These are phyloP conservation scores for Neurospora discreta DNA, from an alignment of 495 filamentous ascomycete species.

Conservation along the genomic window DNA sequence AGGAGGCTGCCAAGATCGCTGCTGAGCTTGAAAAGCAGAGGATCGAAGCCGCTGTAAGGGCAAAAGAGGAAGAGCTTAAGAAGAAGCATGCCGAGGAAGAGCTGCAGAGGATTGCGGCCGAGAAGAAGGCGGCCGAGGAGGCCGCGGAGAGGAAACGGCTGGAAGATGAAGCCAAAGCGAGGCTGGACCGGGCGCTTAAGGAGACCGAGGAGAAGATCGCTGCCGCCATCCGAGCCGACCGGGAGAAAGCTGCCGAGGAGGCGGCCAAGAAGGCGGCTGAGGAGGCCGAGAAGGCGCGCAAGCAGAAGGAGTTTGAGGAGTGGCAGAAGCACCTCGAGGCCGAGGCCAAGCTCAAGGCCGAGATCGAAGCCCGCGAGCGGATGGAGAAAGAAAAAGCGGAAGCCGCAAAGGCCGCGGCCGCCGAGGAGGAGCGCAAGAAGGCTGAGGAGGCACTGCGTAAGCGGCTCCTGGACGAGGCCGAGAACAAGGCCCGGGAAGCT, in stretches of 20 bases:
- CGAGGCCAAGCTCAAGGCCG: slow-evolving; percentile 34
- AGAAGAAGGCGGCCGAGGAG: slow-evolving; percentile 23
- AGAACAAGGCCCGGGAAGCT: slow-evolving; percentile 8
- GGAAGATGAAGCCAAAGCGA: slow-evolving; percentile 32
- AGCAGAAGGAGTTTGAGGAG: slow-evolving; percentile 35
- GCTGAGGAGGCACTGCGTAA: slow-evolving; percentile 16
- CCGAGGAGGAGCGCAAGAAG: slow-evolving; percentile 19
- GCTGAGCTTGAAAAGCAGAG: slow-evolving; percentile 14
- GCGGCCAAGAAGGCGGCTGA: slow-evolving; percentile 30
- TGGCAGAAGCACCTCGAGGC: slow-evolving; percentile 32
- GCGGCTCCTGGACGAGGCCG: neutral
- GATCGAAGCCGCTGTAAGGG: slow-evolving; percentile 23
- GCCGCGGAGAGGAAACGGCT: slow-evolving; percentile 13
- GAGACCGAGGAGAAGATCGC: slow-evolving; percentile 32
- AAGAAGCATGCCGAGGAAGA: slow-evolving; percentile 22
- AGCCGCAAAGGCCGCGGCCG: slow-evolving; percentile 23
- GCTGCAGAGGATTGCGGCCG: slow-evolving; percentile 19
- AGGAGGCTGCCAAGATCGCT: slow-evolving; percentile 9
- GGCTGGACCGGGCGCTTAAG: slow-evolving; percentile 41
- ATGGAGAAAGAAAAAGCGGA: slow-evolving; percentile 25
- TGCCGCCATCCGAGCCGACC: slow-evolving; percentile 17
- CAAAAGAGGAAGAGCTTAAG: slow-evolving; percentile 16
- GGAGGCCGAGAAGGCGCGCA: slow-evolving; percentile 29
- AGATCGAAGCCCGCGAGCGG: slow-evolving; percentile 30
- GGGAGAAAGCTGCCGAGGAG: slow-evolving; percentile 25